Evolutionary conservation across 2,329 filamentous ascomycete genomes (phyloP).

Genomic region (Cercospora citrullina): DNA sequence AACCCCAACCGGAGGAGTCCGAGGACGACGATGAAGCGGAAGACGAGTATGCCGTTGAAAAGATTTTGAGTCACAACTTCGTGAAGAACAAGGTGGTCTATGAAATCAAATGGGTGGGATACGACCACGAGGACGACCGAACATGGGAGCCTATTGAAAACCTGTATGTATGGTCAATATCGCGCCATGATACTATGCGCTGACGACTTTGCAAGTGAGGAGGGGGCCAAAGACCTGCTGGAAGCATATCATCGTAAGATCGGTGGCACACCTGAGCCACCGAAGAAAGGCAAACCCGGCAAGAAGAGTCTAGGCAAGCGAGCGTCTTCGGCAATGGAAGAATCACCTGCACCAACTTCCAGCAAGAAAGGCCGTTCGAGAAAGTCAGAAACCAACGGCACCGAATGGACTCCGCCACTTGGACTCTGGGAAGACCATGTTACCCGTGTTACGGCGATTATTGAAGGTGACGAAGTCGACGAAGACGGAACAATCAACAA

Average conservation of each 20-base stretch:
- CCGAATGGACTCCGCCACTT: conserved; percentile 64
- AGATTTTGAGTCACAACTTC: conserved; percentile 67
- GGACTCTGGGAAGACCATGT: conserved; percentile 79
- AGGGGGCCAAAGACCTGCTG: conserved; percentile 55
- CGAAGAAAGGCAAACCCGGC: conserved; percentile 38
- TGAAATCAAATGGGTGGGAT: conserved; percentile 80
- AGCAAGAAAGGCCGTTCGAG: conserved; percentile 30
- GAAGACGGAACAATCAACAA: conserved; percentile 25
- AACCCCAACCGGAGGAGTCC: conserved; percentile 37
- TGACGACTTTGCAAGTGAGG: conserved; percentile 22
- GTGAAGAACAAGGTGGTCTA: conserved; percentile 60
- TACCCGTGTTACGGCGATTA: conserved; percentile 68
- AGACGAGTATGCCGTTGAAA: conserved; percentile 70
- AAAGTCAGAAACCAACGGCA: conserved; percentile 35
- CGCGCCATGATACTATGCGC: background rate
- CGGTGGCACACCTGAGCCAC: conserved; percentile 59
- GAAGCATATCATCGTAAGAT: conserved; percentile 63
- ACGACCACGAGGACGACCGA: conserved; percentile 65
- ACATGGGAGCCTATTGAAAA: conserved; percentile 82
- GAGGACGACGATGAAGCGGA: conserved; percentile 50
- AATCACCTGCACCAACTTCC: conserved; percentile 32
- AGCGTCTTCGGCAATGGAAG: conserved; percentile 19
- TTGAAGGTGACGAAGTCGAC: conserved; percentile 53
- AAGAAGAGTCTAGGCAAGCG: conserved; percentile 29
- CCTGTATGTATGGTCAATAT: conserved; percentile 49